Conservation (phyloP, 768 basidiomycete genomes). For the Tremella fuciformis region DNA sequence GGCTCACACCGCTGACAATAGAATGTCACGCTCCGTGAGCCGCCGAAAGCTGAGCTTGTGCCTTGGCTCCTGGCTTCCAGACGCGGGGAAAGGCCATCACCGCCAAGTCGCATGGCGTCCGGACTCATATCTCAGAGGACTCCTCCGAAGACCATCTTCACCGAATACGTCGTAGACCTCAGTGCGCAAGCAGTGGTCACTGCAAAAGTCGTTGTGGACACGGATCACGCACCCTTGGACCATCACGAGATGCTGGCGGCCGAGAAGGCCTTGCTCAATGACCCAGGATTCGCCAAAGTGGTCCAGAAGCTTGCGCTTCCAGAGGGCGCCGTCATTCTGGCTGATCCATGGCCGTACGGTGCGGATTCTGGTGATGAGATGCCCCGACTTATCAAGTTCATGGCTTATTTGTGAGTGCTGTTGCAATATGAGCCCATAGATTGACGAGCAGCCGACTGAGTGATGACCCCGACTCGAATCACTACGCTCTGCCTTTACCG, state of each 20-base stretch:
- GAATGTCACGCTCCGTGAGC: no score
- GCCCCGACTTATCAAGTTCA: not conserved
- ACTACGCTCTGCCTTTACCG: slow-evolving; percentile 10
- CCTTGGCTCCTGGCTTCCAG: no score
- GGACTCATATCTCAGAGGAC: slow-evolving; percentile 11
- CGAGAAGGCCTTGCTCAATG: slow-evolving; percentile 10
- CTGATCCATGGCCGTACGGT: slow-evolving; percentile 10
- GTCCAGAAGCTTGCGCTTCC: slow-evolving; percentile 10
- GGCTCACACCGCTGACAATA: slow-evolving; percentile 11
- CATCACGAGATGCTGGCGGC: not conserved
- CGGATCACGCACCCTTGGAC: slow-evolving; percentile 5
- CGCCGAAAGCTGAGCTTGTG: no score
- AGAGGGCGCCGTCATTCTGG: slow-evolving; percentile 2
- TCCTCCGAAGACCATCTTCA: slow-evolving; percentile 12
- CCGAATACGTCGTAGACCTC: slow-evolving; percentile 15
- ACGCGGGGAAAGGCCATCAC: no score
- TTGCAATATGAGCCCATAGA: not conserved
- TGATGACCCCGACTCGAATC: slow-evolving; percentile 8
- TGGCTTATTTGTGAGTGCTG: not conserved
- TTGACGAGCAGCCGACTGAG: slow-evolving; percentile 2
- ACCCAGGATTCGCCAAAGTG: slow-evolving; percentile 2
- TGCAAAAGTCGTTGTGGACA: slow-evolving; percentile 1
- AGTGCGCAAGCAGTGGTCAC: slow-evolving; percentile 2
- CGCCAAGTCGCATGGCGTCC: no score
- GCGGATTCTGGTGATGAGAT: slow-evolving; percentile 1